These are phyloP conservation scores for Lentithecium fluviatile DNA, from an alignment of 495 filamentous ascomycete species.

Conservation along the genomic window DNA sequence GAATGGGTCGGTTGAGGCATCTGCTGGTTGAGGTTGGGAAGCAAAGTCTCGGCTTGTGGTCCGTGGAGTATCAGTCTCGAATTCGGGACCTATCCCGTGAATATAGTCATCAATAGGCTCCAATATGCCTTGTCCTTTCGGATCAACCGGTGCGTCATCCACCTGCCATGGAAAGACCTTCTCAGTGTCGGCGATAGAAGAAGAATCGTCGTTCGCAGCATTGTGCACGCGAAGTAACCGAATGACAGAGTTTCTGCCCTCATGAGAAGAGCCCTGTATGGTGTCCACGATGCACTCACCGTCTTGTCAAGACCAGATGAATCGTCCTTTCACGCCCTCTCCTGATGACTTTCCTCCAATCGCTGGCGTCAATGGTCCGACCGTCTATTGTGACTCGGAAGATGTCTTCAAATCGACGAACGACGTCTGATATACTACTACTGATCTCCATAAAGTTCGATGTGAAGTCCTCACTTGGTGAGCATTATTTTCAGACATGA, in stretches of 20 bases:
- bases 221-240: no score
- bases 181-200: no score
- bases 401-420: neutral
- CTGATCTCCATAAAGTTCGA: conserved; percentile 18
- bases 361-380: neutral
- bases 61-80: no score
- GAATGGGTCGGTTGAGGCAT: no score
- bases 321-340: neutral
- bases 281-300: neutral
- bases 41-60: no score
- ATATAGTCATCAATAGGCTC: no score
- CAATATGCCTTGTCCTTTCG: no score
- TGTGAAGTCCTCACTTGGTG: conserved; percentile 1
- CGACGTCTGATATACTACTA: neutral
- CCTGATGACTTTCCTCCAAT: neutral
- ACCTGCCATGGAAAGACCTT: no score
- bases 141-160: no score
- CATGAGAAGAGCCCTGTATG: neutral
- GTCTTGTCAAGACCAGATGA: neutral
- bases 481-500: neutral
- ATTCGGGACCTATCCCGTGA: no score
- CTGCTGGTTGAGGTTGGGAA: no score
- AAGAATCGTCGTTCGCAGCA: no score
- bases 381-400: neutral
- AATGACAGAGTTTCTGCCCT: neutral